Evolutionary conservation across 2,329 filamentous ascomycete genomes (phyloP), one percentile per base, ranked within the genome.

Genomic region (Acrodontium crateriforme): DNA sequence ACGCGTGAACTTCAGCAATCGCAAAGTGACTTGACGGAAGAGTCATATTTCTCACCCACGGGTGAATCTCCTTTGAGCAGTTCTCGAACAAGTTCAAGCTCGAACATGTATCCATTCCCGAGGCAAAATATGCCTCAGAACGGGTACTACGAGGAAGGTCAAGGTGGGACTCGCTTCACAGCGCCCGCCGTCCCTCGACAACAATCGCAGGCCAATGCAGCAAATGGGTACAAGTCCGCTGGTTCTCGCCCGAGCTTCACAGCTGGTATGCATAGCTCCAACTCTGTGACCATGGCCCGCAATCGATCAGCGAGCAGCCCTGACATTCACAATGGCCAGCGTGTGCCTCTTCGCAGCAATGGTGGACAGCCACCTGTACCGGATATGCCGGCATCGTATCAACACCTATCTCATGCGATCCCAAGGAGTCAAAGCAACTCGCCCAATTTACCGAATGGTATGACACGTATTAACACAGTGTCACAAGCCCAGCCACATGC

Each of bases 41-140:
- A 84, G 33, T 94, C 85, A 3, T 95, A 94, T 56, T 98, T 98
- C 55, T 95, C 87, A 1, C 89, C 89, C 0, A 69, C 77, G 2
- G 69, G 67, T 18, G 85, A 94, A 30, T 83, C 80, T 1, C 80
- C 81, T 7, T 73, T 74, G 23, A 36, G 36, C 27, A 41, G 36
- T 9, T 77, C 77, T 14, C 69, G 81, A 27, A 77, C 78, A 6
- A 85, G 79, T 50, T 62, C 73, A 2, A 68, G 56, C 33, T 60
- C 80, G 4, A 72, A 74, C 24, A 75, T 84, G 49, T 91, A 84
- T 45, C 72, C 74, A 2, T 91, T 92, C 46, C 76, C 83, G 28
- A 77, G 84, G 36, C 71, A 81, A 39, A 66, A 65, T 8, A 76
- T 74, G 1, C 74, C 81, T 2, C 44, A 43, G 38, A 68, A 71